phyloP scores from a whole-genome alignment of 305 asterid species.

The Plantago coronopus region DNA sequence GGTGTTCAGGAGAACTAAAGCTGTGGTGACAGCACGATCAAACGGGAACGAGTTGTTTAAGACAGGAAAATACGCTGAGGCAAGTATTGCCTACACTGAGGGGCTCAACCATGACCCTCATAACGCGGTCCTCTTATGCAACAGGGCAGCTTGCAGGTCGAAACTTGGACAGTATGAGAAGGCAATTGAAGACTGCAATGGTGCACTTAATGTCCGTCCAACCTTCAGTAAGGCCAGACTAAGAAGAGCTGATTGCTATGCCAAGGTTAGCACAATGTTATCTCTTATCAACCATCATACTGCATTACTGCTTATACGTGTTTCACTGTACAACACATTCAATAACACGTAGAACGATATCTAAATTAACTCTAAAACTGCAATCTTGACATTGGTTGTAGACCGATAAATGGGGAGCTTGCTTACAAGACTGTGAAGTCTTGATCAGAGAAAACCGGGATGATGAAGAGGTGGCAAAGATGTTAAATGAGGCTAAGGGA shows the following conservation, averaged over 20 bases:
- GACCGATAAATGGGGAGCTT: slow-evolving; percentile 74
- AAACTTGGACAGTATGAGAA: slow-evolving; percentile 65
- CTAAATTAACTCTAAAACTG: neutral
- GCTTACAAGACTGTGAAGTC: slow-evolving; percentile 62
- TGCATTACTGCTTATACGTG: neutral
- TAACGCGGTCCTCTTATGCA: slow-evolving; percentile 66
- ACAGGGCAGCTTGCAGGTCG: slow-evolving; percentile 74
- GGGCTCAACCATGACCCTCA: slow-evolving; percentile 64
- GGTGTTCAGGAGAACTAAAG: slow-evolving; percentile 45
- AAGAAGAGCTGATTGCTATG: slow-evolving; percentile 64
- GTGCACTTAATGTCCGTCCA: slow-evolving; percentile 59
- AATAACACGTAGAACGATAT: too few relatives aligned
- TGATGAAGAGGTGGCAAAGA: slow-evolving; percentile 45
- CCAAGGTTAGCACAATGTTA: slow-evolving; percentile 43
- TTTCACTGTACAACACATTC: neutral
- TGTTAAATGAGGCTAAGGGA: slow-evolving; percentile 52
- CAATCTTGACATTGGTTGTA: slow-evolving; percentile 12
- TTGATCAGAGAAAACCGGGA: slow-evolving; percentile 51
- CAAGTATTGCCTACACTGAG: slow-evolving; percentile 66
- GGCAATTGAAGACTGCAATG: slow-evolving; percentile 70
- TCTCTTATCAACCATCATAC: neutral
- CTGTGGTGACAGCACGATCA: slow-evolving; percentile 50
- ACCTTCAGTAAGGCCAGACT: slow-evolving; percentile 63
- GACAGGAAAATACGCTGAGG: slow-evolving; percentile 55
- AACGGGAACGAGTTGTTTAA: slow-evolving; percentile 73